Conservation (phyloP, 2,329 filamentous ascomycete species). For the Beauveria pseudobassiana region DNA sequence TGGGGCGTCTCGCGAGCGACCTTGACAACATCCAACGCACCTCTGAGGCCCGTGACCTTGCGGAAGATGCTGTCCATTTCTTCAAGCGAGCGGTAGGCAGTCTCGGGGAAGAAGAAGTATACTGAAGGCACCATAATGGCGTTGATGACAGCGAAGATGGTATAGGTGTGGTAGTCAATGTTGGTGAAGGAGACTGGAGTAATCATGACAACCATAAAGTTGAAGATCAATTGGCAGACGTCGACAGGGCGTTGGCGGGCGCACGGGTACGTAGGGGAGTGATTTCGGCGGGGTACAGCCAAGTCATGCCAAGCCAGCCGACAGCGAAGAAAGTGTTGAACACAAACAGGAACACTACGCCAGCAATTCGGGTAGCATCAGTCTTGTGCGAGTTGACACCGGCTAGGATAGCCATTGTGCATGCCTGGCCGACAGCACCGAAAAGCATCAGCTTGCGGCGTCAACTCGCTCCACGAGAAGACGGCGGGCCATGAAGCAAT, state of each 20-base stretch:
- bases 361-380: conserved; percentile 47
- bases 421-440: conserved; percentile 54
- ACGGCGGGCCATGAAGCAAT: conserved; percentile 56
- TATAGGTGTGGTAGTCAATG: conserved; percentile 54
- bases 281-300: conserved; percentile 61
- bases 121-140: conserved; percentile 49
- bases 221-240: conserved; percentile 54
- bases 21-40: conserved; percentile 28
- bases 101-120: conserved; percentile 60
- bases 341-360: conserved; percentile 59
- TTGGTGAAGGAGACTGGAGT: conserved; percentile 50
- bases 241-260: conserved; percentile 49
- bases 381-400: conserved; percentile 46
- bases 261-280: conserved; percentile 60
- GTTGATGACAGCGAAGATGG: conserved; percentile 61
- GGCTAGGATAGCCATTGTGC: conserved; percentile 56
- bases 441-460: conserved; percentile 66
- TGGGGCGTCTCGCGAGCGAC: conserved; percentile 40
- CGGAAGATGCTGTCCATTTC: conserved; percentile 61
- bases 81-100: conserved; percentile 54
- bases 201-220: conserved; percentile 57
- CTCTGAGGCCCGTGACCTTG: conserved; percentile 39
- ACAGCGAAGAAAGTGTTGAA: conserved; percentile 52
- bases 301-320: conserved; percentile 52
- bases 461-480: conserved; percentile 57